These are phyloP conservation scores for Boletus rex-veris DNA, from an alignment of 768 basidiomycete species.

Conservation along the genomic window DNA sequence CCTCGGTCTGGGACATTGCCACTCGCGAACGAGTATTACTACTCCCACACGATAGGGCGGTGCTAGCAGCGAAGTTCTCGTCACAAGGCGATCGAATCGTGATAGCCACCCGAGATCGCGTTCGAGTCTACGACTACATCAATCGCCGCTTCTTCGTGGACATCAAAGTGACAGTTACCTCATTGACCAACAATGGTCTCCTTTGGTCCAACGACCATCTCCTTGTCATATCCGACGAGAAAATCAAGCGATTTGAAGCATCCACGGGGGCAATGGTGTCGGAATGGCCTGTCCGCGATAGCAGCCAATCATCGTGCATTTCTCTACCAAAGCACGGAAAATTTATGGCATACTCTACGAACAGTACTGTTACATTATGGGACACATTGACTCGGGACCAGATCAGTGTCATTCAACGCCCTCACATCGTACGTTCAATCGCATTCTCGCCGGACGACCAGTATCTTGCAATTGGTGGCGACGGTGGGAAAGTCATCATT, in stretches of 20 bases:
- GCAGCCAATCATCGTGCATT: neutral
- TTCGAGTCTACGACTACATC: constrained; percentile 1
- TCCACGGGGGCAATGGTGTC: neutral
- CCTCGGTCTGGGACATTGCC: neutral
- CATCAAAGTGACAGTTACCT: neutral
- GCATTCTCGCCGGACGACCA: neutral
- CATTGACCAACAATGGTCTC: neutral
- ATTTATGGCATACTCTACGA: neutral
- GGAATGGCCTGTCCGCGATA: neutral
- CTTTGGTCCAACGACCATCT: neutral
- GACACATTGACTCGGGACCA: neutral
- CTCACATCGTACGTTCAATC: neutral
- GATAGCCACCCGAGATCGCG: neutral
- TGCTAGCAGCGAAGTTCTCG: neutral
- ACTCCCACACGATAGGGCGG: neutral
- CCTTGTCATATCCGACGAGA: neutral
- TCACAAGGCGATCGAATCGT: neutral
- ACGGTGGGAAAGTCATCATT: no score
- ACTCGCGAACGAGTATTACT: neutral
- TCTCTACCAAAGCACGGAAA: neutral
- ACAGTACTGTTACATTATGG: neutral
- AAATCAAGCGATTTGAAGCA: neutral
- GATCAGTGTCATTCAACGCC: neutral
- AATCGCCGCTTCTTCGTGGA: neutral
- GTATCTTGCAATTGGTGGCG: neutral